Evolutionary conservation across 2,329 filamentous ascomycete species (phyloP).

Genomic region (Aspergillus phoenicis): DNA sequence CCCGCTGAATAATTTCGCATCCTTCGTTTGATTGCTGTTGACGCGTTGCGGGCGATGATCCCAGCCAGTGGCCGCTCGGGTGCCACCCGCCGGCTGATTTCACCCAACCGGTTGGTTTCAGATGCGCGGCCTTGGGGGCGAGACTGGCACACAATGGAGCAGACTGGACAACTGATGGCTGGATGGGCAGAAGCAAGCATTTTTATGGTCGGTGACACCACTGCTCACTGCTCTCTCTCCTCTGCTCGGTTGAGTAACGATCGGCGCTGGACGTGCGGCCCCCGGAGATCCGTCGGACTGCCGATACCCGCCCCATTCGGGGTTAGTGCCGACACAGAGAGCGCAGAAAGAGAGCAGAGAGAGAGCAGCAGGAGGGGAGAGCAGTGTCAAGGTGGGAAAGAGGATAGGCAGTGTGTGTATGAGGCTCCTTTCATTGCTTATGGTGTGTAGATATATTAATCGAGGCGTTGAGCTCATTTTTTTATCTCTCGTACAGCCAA

Average conservation of each 20-base stretch:
- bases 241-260: background rate
- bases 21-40: background rate
- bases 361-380: too few relatives aligned
- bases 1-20: background rate
- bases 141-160: background rate
- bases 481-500: too few relatives aligned
- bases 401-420: too few relatives aligned
- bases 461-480: too few relatives aligned
- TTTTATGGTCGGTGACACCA: background rate
- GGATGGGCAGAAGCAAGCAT: background rate
- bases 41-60: background rate
- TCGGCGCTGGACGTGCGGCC: background rate
- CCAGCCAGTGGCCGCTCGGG: background rate
- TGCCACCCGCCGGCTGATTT: background rate
- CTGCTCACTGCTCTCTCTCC: background rate
- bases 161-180: background rate
- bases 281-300: background rate
- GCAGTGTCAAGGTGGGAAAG: too few relatives aligned
- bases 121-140: background rate
- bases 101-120: background rate
- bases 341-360: too few relatives aligned
- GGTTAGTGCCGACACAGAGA: background rate
- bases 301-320: background rate
- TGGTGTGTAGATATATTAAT: too few relatives aligned
- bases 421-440: too few relatives aligned